These are phyloP conservation scores for Boletus sp. DNA, from an alignment of 768 basidiomycete species.

Conservation along the genomic window DNA sequence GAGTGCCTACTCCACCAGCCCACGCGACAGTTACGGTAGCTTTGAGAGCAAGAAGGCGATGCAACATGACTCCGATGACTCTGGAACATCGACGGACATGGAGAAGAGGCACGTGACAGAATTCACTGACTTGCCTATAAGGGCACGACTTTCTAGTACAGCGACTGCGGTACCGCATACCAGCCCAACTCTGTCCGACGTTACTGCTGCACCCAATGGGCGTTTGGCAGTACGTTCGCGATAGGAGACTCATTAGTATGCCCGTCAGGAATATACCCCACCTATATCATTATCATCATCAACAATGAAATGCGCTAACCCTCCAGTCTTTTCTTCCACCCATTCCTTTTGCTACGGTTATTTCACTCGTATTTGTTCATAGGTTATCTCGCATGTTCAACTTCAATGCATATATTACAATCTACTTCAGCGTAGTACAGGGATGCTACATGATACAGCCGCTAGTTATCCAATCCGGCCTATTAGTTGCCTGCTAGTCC, in stretches of 20 bases:
- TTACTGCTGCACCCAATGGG: constrained; percentile 32
- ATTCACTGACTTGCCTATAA: constrained; percentile 37
- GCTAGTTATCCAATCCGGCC: constrained; percentile 12
- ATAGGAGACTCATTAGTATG: constrained; percentile 18
- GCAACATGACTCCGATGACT: constrained; percentile 30
- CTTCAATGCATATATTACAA: constrained; percentile 29
- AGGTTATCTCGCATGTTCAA: constrained; percentile 17
- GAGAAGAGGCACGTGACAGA: constrained; percentile 30
- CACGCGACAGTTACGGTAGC: constrained; percentile 63
- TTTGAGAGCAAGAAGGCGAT: constrained; percentile 30
- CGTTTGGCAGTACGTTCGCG: constrained; percentile 24
- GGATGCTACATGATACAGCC: constrained; percentile 24
- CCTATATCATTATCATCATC: constrained; percentile 19
- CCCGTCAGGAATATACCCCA: constrained; percentile 21
- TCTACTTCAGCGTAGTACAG: constrained; percentile 22
- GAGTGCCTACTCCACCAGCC: constrained; percentile 79
- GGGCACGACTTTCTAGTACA: constrained; percentile 57
- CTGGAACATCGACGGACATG: constrained; percentile 31
- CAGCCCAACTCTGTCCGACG: constrained; percentile 41
- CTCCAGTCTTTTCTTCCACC: constrained; percentile 14
- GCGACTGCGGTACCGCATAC: constrained; percentile 48
- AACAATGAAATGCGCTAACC: constrained; percentile 15
- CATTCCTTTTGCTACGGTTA: constrained; percentile 19
- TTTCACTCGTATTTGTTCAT: constrained; percentile 28
- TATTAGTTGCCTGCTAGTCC: constrained; percentile 40